These are phyloP conservation scores for Candida dajiaensis DNA, from an alignment of 805 yeast species.

Conservation along the genomic window DNA sequence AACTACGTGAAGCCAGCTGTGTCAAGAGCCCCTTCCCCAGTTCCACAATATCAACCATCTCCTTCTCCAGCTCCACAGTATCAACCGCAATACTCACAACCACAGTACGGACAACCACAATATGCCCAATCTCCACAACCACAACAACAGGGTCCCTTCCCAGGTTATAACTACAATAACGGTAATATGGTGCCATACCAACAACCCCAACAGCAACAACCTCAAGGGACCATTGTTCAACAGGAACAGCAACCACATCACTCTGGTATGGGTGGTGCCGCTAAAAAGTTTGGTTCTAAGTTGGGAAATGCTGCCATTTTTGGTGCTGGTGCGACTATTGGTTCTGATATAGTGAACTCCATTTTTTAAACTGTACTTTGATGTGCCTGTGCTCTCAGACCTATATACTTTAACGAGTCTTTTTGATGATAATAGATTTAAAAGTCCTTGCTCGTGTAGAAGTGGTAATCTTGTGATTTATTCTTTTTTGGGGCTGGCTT, in stretches of 20 bases:
- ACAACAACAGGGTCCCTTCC: slow-evolving; percentile 32
- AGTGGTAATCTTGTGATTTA: no score
- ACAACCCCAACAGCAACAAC: slow-evolving; percentile 24
- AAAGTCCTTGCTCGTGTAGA: neutral
- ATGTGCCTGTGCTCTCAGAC: neutral
- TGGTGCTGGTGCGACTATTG: slow-evolving; percentile 95
- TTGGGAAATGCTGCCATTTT: slow-evolving; percentile 90
- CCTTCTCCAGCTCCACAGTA: slow-evolving; percentile 5
- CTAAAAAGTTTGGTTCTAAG: slow-evolving; percentile 69
- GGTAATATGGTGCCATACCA: slow-evolving; percentile 25
- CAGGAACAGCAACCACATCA: slow-evolving; percentile 27
- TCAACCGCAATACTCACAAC: slow-evolving; percentile 13
- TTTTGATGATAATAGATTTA: neutral
- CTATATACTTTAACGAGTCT: neutral
- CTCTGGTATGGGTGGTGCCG: slow-evolving; percentile 25
- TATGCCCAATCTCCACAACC: slow-evolving; percentile 44
- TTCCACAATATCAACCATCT: slow-evolving; percentile 12
- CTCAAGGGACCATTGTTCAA: slow-evolving; percentile 24
- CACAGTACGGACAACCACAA: slow-evolving; percentile 11
- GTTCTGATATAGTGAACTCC: slow-evolving; percentile 72
- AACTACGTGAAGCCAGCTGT: slow-evolving; percentile 57
- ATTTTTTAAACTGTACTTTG: slow-evolving; percentile 40
- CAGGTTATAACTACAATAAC: slow-evolving; percentile 22
- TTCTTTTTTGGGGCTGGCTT: no score
- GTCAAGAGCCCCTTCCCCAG: slow-evolving; percentile 7